Conservation (phyloP, 2,329 filamentous ascomycete genomes). For the Aspergillus brasiliensis region DNA sequence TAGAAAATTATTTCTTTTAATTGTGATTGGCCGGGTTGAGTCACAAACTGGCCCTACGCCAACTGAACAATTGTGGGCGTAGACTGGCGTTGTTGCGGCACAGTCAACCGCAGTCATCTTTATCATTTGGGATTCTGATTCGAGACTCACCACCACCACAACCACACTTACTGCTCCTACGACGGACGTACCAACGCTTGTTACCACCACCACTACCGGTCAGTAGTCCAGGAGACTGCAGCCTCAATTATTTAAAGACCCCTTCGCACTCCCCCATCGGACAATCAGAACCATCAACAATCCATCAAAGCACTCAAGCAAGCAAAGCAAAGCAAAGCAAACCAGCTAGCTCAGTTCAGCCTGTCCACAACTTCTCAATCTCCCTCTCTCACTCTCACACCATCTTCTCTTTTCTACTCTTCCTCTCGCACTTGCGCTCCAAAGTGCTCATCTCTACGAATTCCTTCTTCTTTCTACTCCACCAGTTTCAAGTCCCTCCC, state of each 20-base stretch:
- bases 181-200: not conserved
- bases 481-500: not conserved
- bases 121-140: conserved; percentile 24
- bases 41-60: conserved; percentile 11
- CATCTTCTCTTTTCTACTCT: no score
- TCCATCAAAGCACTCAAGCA: conserved; percentile 9
- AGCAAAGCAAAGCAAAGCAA: conserved; percentile 15
- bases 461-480: not conserved
- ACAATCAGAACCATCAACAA: not conserved
- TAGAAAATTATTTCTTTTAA: conserved; percentile 11
- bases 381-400: conserved; percentile 1
- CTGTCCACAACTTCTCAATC: conserved; percentile 3
- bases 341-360: conserved; percentile 4
- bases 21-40: conserved; percentile 11
- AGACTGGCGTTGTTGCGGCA: conserved; percentile 24
- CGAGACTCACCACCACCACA: conserved; percentile 24
- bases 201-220: no score
- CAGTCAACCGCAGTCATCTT: conserved; percentile 23
- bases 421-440: no score
- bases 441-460: no score
- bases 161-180: not conserved
- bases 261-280: not conserved
- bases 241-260: not conserved
- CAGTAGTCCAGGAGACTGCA: not conserved
- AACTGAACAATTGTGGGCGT: conserved; percentile 17